Evolutionary conservation across 441 rosid genomes (phyloP).

Genomic region (Daphne laureola): DNA sequence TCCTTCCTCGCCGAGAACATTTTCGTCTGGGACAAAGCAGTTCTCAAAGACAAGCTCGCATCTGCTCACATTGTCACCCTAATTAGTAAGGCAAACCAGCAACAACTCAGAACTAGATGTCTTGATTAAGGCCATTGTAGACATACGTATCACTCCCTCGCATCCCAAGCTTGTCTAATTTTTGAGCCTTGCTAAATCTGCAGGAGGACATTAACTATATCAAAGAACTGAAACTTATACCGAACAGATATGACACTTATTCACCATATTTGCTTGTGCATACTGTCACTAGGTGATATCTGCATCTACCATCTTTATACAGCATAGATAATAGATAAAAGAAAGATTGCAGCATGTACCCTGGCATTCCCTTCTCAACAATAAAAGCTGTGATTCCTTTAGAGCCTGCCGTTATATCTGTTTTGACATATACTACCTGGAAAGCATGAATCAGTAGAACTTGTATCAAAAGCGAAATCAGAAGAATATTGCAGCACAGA

Average conservation of each 20-base stretch:
- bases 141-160: conserved; percentile 95
- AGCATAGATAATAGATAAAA: background rate
- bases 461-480: conserved; percentile 2
- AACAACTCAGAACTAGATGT: conserved; percentile 10
- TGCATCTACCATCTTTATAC: too few relatives aligned
- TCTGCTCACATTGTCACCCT: conserved; percentile 36
- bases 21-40: conserved; percentile 86
- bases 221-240: background rate
- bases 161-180: conserved; percentile 96
- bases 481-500: background rate
- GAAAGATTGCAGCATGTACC: conserved; percentile 38
- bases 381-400: conserved; percentile 95
- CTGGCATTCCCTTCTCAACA: conserved; percentile 89
- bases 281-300: too few relatives aligned
- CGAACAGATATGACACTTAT: too few relatives aligned
- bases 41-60: conserved; percentile 96
- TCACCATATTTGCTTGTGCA: too few relatives aligned
- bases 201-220: conserved; percentile 21
- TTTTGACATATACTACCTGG: conserved; percentile 88
- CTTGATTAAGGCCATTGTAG: conserved; percentile 14
- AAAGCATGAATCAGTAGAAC: conserved; percentile 16
- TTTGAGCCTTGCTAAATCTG: conserved; percentile 97
- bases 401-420: conserved; percentile 65
- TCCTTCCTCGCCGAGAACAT: conserved; percentile 84
- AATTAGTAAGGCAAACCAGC: conserved; percentile 21